These are phyloP conservation scores for Botrytis pseudocinerea DNA, from an alignment of 2,329 filamentous ascomycete genomes.

Conservation along the genomic window DNA sequence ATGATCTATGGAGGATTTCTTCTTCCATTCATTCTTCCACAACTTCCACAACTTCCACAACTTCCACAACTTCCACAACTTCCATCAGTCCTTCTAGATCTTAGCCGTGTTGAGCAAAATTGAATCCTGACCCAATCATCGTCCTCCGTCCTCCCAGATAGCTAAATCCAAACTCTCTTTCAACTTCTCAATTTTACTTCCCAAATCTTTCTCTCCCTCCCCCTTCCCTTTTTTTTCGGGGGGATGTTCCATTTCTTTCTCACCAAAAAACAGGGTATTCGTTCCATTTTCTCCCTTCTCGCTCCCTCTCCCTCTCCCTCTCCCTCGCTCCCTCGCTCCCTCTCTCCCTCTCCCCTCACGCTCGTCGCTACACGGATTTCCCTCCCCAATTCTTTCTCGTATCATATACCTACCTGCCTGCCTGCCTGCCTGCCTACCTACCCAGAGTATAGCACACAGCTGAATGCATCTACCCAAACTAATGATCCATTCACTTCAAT, in stretches of 20 bases:
- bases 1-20: too few relatives aligned
- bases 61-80: neutral
- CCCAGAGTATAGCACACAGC: neutral
- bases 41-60: too few relatives aligned
- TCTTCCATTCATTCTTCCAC: too few relatives aligned
- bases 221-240: neutral
- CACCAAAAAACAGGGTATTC: neutral
- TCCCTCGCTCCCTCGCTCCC: neutral
- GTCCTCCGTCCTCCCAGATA: neutral
- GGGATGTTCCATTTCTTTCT: neutral
- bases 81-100: neutral
- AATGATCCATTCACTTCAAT: neutral
- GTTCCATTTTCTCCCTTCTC: neutral
- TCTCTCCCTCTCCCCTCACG: neutral
- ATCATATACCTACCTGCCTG: neutral
- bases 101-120: neutral
- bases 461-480: neutral
- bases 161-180: slow-evolving; percentile 6
- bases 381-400: neutral
- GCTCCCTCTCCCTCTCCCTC: too few relatives aligned
- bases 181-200: neutral
- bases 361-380: neutral
- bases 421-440: neutral
- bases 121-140: neutral
- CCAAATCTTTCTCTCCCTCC: neutral